Evolutionary conservation across 306 rosid species (phyloP).

Genomic region (Corylus americana): DNA sequence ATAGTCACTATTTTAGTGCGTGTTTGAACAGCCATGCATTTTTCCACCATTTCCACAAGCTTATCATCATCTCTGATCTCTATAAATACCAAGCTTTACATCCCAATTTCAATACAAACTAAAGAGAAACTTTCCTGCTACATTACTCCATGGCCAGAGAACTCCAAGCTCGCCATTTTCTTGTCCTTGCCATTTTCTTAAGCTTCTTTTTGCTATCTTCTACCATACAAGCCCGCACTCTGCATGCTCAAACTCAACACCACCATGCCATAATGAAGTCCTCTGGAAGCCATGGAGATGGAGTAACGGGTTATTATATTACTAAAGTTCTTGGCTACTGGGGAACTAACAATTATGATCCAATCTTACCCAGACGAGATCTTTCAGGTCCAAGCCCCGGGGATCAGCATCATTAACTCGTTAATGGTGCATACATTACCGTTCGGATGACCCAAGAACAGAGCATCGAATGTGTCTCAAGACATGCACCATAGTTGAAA

Average conservation of each 20-base stretch:
- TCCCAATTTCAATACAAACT: neutral
- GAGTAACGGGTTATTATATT: neutral
- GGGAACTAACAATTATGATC: neutral
- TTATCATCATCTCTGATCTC: no score
- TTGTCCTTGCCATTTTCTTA: no score
- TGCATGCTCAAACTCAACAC: constrained; percentile 6
- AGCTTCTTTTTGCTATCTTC: constrained; percentile 21
- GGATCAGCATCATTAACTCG: neutral
- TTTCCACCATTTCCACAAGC: neutral
- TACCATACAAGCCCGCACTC: constrained; percentile 24
- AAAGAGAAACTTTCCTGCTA: neutral
- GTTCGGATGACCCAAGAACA: neutral
- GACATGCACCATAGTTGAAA: neutral
- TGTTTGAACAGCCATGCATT: neutral
- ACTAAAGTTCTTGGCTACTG: constrained; percentile 23
- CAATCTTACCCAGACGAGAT: no score
- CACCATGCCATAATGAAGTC: neutral
- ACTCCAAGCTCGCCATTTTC: neutral
- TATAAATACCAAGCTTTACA: neutral
- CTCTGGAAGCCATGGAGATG: constrained; percentile 8
- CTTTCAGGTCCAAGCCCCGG: neutral
- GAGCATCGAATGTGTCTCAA: neutral
- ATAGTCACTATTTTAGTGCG: neutral
- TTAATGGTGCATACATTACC: neutral
- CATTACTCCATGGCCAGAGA: neutral